Conservation (phyloP, 73 alveolate species). For the Paramecium pentaurelia region DNA sequence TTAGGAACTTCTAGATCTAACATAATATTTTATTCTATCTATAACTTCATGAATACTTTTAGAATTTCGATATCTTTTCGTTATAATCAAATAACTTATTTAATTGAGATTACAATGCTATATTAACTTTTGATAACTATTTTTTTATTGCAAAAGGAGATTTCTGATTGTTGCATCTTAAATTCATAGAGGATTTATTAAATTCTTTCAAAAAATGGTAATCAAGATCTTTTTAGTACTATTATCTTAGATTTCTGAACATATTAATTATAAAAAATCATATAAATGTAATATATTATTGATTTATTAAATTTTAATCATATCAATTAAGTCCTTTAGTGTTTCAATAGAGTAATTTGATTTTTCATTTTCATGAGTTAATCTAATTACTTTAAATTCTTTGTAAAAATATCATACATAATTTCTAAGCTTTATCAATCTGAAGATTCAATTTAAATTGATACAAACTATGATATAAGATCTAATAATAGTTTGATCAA, state of each 20-base stretch:
- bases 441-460: too few species aligned
- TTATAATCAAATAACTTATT: background rate
- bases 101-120: background rate
- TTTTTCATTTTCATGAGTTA: background rate
- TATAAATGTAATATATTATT: background rate
- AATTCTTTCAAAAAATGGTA: background rate
- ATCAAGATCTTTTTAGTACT: background rate
- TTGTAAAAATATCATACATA: too few species aligned
- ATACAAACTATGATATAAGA: too few species aligned
- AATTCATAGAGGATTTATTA: background rate
- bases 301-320: background rate
- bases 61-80: background rate
- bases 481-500: too few species aligned
- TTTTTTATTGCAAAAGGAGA: background rate
- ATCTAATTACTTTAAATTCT: background rate
- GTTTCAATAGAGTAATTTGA: background rate
- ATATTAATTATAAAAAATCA: background rate
- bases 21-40: background rate
- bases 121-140: background rate
- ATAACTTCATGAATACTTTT: background rate
- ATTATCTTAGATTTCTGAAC: background rate
- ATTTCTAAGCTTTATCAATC: background rate
- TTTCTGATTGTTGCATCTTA: background rate
- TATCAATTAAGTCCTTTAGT: background rate
- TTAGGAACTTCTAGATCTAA: background rate